Evolutionary conservation across 2,329 filamentous ascomycete genomes (phyloP), one percentile per base, ranked within the genome.

Genomic region (Trichoderma sp.): DNA sequence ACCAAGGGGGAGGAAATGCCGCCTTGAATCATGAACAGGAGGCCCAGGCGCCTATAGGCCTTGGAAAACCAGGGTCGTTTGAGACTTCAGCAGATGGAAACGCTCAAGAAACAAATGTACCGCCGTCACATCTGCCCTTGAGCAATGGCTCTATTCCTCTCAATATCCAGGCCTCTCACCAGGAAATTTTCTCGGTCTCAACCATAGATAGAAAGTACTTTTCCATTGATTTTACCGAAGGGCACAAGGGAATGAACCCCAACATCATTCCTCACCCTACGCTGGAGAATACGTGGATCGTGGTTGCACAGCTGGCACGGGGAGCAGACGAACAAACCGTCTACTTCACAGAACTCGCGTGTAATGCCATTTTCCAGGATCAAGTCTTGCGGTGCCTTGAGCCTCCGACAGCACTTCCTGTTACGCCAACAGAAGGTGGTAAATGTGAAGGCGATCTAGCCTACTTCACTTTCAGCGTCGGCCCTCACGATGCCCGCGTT

Each of bases 401-500:
- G 1, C 71, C 77, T 0, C 80, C 84, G 2, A 70, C 73, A 0
- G 76, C 76, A 3, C 75, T 87, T 0, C 82, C 83, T 9, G 81
- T 87, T 58, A 75, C 79, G 2, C 76, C 82, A 0, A 86, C 85
- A 0, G 70, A 74, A 0, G 78, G 78, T 9, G 77, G 78, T 9
- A 79, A 81, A 8, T 88, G 86, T 71, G 71, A 77, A 5, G 82
- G 79, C 2, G 78, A 84, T 2, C 69, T 84, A 6, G 75, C 73
- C 1, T 79, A 78, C 67, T 77, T 85, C 54, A 75, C 72, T 35
- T 70, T 82, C 66, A 84, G 80, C 68, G 73, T 82, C 19, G 87
- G 87, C 0, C 86, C 87, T 0, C 86, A 86, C 70, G 87, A 89
- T 71, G 86, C 85, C 1, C 80, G 87, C 5, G 82, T 87, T 10